Conservation (phyloP, 352 stramenopile genomes). For the Globisporangium echinulatum region DNA sequence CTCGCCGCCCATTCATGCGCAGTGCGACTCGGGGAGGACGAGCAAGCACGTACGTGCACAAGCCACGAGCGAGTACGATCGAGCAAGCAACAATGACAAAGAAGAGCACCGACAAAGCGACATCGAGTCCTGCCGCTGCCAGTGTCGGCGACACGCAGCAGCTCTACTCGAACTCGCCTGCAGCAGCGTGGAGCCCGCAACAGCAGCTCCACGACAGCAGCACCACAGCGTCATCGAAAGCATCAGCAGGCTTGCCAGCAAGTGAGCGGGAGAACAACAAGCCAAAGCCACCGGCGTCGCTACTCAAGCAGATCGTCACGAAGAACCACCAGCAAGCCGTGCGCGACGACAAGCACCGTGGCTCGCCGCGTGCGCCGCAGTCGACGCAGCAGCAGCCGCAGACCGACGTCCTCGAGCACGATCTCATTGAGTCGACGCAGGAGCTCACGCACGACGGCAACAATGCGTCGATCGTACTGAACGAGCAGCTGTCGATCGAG, state of each 20-base stretch:
- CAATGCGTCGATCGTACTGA: slow-evolving; percentile 70
- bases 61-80: no score
- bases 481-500: slow-evolving; percentile 33
- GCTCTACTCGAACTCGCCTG: no score
- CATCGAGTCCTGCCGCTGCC: no score
- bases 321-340: slow-evolving; percentile 17
- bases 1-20: no score
- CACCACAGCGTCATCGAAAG: no score
- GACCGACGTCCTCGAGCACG: neutral
- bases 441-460: slow-evolving; percentile 65
- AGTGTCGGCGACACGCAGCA: no score
- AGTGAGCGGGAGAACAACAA: neutral
- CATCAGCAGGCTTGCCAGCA: neutral
- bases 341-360: slow-evolving; percentile 3
- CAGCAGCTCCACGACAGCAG: no score
- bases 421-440: slow-evolving; percentile 7
- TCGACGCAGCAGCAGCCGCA: neutral
- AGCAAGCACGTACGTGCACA: no score
- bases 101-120: no score
- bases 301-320: slow-evolving; percentile 31
- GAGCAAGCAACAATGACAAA: no score
- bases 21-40: no score
- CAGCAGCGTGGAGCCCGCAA: neutral
- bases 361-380: neutral
- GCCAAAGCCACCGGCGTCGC: slow-evolving; percentile 15